Evolutionary conservation across 2,329 filamentous ascomycete species (phyloP).

Genomic region (Fusarium setosum): DNA sequence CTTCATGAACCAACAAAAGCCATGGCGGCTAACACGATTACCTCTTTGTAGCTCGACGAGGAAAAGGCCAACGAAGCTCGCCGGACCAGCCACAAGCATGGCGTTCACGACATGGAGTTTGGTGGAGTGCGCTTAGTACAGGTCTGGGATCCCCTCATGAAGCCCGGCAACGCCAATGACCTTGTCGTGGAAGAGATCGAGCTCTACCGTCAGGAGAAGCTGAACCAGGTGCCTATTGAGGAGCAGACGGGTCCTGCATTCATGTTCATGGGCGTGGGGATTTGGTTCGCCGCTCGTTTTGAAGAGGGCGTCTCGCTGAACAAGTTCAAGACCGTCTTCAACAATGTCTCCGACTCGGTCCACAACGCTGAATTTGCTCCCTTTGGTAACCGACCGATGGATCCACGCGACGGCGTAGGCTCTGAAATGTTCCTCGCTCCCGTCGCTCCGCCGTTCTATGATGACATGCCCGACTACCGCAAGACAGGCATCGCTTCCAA

Average conservation of each 20-base stretch:
- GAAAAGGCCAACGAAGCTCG: constrained; percentile 28
- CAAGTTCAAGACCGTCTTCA: constrained; percentile 24
- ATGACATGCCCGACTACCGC: constrained; percentile 30
- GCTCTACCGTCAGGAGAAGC: constrained; percentile 29
- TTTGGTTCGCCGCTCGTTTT: constrained; percentile 40
- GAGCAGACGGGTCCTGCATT: constrained; percentile 38
- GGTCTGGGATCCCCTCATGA: constrained; percentile 72
- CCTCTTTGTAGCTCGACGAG: constrained; percentile 26
- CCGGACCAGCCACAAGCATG: constrained; percentile 27
- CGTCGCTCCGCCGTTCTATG: constrained; percentile 36
- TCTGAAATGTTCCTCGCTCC: constrained; percentile 45
- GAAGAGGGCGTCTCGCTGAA: constrained; percentile 29
- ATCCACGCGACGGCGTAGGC: constrained; percentile 41
- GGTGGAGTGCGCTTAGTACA: constrained; percentile 49
- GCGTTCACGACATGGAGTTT: constrained; percentile 34
- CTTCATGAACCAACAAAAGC: neutral
- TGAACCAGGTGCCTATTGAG: constrained; percentile 17
- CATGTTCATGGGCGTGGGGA: constrained; percentile 38
- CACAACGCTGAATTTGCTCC: constrained; percentile 26
- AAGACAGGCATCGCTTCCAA: constrained; percentile 24
- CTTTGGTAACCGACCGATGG: constrained; percentile 36
- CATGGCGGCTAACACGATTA: constrained; percentile 5
- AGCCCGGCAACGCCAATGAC: constrained; percentile 47
- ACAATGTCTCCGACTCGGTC: constrained; percentile 34
- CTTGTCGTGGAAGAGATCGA: constrained; percentile 35